A percentile compares a stretch with the other conserved stretches of the same genome.
Conservation (phyloP, 2,329 filamentous ascomycete species). For the Stenocarpella maydis region DNA sequence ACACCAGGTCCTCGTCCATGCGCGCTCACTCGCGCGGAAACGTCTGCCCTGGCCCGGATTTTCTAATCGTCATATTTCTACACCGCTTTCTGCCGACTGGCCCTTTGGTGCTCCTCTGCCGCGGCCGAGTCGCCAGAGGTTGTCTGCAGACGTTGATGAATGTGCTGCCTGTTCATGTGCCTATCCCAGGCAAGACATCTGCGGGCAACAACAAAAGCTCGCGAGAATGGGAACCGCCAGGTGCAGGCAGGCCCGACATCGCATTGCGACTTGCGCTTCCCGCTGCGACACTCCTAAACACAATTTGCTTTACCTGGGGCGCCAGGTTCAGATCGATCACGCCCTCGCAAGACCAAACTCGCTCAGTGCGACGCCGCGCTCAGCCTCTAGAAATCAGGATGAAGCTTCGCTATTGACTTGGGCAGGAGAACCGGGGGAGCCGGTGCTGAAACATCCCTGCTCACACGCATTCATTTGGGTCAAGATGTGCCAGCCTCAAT, state of each 20-base stretch:
- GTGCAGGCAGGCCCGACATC: background rate
- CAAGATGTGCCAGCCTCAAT: background rate
- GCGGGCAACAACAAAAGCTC: background rate
- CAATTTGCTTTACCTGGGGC: background rate
- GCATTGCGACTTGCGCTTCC: background rate
- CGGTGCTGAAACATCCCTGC: background rate
- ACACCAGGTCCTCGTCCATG: background rate
- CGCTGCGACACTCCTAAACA: background rate
- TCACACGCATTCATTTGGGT: too few relatives aligned
- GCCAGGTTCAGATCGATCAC: conserved; percentile 6
- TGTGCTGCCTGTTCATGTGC: too few relatives aligned
- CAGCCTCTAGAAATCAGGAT: background rate
- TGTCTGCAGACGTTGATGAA: background rate
- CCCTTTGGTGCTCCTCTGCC: background rate
- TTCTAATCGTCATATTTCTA: background rate
- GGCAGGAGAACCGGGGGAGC: background rate
- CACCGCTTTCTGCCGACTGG: conserved; percentile 10
- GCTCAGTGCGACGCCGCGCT: background rate
- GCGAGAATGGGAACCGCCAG: background rate
- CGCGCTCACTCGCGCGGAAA: conserved; percentile 15
- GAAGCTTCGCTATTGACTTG: background rate
- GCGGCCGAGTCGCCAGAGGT: background rate
- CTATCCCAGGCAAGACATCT: background rate
- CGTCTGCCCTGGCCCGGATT: background rate
- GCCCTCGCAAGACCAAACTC: conserved; percentile 14